Evolutionary conservation across 2,329 filamentous ascomycete genomes (phyloP), one percentile per base, ranked within the genome.

Genomic region (Botrytis aclada): DNA sequence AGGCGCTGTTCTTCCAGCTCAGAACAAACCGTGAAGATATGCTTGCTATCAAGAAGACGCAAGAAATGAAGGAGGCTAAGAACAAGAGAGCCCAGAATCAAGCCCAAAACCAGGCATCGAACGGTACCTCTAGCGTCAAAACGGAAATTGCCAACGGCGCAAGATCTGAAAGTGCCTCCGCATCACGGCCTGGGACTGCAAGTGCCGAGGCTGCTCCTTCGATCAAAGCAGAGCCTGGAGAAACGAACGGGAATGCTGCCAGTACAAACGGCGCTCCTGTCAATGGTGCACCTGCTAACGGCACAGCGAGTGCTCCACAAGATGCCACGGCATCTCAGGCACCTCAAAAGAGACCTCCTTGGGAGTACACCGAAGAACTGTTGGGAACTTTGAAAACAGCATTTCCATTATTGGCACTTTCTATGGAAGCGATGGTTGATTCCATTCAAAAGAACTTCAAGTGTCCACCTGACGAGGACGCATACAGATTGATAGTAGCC

Each of bases 401-500:
- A 0, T 99, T 98, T 86, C 96, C 96, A 37, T 87, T 99, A 29
- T 88, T 99, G 78, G 96, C 97, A 16, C 85, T 98, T 61, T 98
- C 95, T 0, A 98, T 99, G 96, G 96, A 99, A 84, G 97, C 95
- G 0, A 99, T 98, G 94, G 95, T 98, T 43, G 96, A 99, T 81
- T 95, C 98, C 83, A 97, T 99, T 74, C 93, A 96, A 82, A 98
- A 98, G 86, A 92, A 98, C 83, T 99, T 99, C 88, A 99, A 99
- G 84, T 98, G 96, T 79, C 95, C 95, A 22, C 95, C 95, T 0
- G 96, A 99, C 79, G 96, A 99, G 82, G 96, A 99, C 84, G 97
- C 96, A 3, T 98, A 98, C 82, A 89, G 96, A 67, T 87, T 99
- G 25, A 99, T 99, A 77, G 95, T 98, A n/a, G 97, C 96, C 4